Evolutionary conservation across 495 filamentous ascomycete species (phyloP), one percentile per base, ranked within the genome.

Genomic region (Entonaema liquescens): DNA sequence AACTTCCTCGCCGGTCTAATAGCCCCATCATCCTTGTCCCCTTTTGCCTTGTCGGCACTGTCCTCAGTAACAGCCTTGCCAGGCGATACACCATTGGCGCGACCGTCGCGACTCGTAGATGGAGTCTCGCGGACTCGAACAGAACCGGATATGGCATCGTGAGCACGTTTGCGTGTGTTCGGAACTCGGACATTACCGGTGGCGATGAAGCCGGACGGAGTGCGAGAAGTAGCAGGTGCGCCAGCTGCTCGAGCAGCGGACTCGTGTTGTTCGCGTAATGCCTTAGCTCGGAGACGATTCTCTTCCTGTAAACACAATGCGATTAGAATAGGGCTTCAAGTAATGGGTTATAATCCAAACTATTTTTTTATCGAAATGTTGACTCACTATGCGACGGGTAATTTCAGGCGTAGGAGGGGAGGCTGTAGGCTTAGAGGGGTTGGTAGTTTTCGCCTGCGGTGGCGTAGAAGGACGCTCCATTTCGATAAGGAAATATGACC

Each of bases 231-330:
- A 4, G 73, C 62, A 5, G 73, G 58, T 2, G 69, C 69, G 28
- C 71, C 74, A 47, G 81, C 71, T 52, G 77, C 65, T 15, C 79
- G 78, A 59, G 81, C 69, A 9, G 89, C 86, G 15, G 86, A 85
- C 67, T 94, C 88, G 25, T 82, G 85, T 65, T 90, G 88, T 70
- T 92, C 89, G 21, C 92, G 91, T 44, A 94, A 82, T 17, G 93
- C 94, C 85, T 97, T 98, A 33, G 95, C 96, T 84, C 89, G 92
- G 47, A 97, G 89, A 44, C 96, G 91, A 72, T 90, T 95, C 72
- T 93, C 86, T 88, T 98, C 95, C 94, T 97, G 15, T 60, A 23
- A 56, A 50, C 33, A 1, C 0, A 35, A 19, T 61, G 40, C 1
- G 2, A 9, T 67, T 61, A 72, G 57, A 33, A 33, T 13, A 33